Conservation (phyloP, 1,284 basidiomycete genomes). For the Meira nashicola region DNA sequence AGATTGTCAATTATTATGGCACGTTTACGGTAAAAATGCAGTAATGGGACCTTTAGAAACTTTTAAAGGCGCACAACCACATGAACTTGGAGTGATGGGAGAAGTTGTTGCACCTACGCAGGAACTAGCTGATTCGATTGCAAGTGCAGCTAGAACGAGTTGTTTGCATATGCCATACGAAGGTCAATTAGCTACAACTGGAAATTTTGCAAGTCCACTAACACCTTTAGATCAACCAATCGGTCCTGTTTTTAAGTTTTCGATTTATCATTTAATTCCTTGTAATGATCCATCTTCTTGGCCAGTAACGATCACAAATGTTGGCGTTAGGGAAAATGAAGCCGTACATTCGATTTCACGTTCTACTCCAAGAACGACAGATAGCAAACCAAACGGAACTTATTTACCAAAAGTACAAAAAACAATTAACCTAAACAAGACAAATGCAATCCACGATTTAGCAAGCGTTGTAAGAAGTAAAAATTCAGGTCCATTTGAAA, state of each 20-base stretch:
- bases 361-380: too few relatives aligned
- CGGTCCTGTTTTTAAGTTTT: conserved; percentile 2
- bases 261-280: not conserved
- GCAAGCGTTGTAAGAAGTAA: too few relatives aligned
- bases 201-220: not conserved
- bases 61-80: not conserved
- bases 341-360: too few relatives aligned
- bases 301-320: too few relatives aligned
- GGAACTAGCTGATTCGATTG: conserved; percentile 1
- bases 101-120: conserved; percentile 1
- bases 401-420: too few relatives aligned
- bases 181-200: not conserved
- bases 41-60: not conserved
- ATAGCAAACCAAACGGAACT: too few relatives aligned
- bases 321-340: too few relatives aligned
- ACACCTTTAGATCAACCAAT: not conserved
- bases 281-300: not conserved
- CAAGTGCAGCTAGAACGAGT: conserved; percentile 1
- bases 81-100: not conserved
- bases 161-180: conserved; percentile 2
- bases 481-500: too few relatives aligned
- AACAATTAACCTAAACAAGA: too few relatives aligned
- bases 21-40: conserved; percentile 1
- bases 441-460: too few relatives aligned
- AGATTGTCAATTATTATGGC: not conserved